Evolutionary conservation across 1,284 basidiomycete genomes (phyloP).

Genomic region (Ustilago cynodontis): DNA sequence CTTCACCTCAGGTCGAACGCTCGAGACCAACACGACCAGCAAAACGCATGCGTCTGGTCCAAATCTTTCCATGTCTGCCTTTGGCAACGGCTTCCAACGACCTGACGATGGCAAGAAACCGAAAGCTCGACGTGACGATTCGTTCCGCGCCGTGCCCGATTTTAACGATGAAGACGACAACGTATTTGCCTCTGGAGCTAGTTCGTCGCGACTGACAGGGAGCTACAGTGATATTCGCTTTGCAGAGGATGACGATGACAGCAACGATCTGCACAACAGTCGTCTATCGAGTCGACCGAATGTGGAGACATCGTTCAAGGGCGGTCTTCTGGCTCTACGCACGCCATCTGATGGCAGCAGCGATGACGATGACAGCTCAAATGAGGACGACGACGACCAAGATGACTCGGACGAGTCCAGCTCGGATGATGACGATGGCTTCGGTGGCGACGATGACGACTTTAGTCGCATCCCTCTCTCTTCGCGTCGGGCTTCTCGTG

Average conservation of each 20-base stretch:
- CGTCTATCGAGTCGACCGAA: conserved; percentile 17
- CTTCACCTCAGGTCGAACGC: conserved; percentile 33
- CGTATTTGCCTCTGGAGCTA: conserved; percentile 65
- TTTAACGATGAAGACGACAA: conserved; percentile 66
- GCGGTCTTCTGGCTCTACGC: conserved; percentile 30
- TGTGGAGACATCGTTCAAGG: conserved; percentile 21
- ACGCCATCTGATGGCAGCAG: conserved; percentile 41
- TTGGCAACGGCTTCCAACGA: conserved; percentile 42
- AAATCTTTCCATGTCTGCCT: conserved; percentile 44
- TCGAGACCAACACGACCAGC: conserved; percentile 54
- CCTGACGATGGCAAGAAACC: conserved; percentile 4
- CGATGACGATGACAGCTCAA: conserved; percentile 19
- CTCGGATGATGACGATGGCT: conserved; percentile 44
- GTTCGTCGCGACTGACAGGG: conserved; percentile 72
- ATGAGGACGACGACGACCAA: conserved; percentile 15
- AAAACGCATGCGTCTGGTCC: conserved; percentile 49
- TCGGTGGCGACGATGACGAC: conserved; percentile 40
- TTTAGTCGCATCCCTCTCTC: conserved; percentile 49
- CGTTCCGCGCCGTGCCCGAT: conserved; percentile 45
- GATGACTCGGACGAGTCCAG: conserved; percentile 32
- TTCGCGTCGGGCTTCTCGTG: conserved; percentile 38
- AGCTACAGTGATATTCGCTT: conserved; percentile 75
- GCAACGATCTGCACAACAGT: conserved; percentile 15
- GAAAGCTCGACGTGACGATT: conserved; percentile 27
- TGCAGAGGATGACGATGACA: conserved; percentile 71